Percentiles rank a stretch among this genome's conserved stretches.
Evolutionary conservation across 805 yeast species (phyloP).

Genomic region (Yamadazyma phyllophila): DNA sequence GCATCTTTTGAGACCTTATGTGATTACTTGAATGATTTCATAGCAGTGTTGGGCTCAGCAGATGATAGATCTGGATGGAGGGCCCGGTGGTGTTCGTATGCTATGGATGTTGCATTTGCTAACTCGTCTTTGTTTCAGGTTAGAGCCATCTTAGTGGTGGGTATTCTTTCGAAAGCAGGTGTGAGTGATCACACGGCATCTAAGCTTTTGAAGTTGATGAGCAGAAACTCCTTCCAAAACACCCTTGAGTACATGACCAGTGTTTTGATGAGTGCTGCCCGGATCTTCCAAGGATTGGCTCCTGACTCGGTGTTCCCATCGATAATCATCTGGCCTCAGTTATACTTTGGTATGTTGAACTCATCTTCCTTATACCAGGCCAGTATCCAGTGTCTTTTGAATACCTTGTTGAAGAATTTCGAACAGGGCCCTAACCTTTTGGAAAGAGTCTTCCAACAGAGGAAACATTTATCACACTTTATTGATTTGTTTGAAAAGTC

Average conservation of each 20-base stretch:
- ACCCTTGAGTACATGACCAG: constrained; percentile 35
- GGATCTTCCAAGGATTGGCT: constrained; percentile 49
- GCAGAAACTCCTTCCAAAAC: constrained; percentile 19
- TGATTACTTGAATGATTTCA: constrained; percentile 50
- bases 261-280: constrained; percentile 35
- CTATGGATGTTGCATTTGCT: constrained; percentile 61
- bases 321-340: constrained; percentile 48
- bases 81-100: constrained; percentile 62
- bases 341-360: constrained; percentile 30
- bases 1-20: constrained; percentile 58
- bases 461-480: constrained; percentile 40
- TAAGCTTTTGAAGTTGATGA: constrained; percentile 25
- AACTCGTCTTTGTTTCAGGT: constrained; percentile 59
- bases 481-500: constrained; percentile 43
- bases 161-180: constrained; percentile 63
- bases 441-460: constrained; percentile 27
- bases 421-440: constrained; percentile 21
- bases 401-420: constrained; percentile 24
- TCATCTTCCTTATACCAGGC: constrained; percentile 32
- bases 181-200: constrained; percentile 53
- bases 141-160: constrained; percentile 66
- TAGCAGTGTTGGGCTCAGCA: constrained; percentile 46
- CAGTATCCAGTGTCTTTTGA: constrained; percentile 28
- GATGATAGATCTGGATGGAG: constrained; percentile 56
- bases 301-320: constrained; percentile 45